A percentile compares a stretch with the other conserved stretches of the same genome.
These are phyloP conservation scores for Botryobasidium botryosum DNA, from an alignment of 768 basidiomycete genomes.

Conservation along the genomic window DNA sequence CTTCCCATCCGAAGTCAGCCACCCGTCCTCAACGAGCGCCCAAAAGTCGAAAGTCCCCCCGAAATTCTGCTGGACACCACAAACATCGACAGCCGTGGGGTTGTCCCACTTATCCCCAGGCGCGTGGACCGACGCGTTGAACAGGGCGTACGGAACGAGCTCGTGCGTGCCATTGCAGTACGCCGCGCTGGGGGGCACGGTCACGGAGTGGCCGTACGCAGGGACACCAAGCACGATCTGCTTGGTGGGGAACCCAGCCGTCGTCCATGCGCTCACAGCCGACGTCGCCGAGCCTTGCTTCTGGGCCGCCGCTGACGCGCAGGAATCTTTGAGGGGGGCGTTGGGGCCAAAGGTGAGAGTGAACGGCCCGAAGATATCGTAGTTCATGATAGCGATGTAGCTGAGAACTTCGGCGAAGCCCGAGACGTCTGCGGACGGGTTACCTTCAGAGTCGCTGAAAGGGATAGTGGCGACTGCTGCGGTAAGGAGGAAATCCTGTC, in stretches of 20 bases:
- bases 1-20: conserved; percentile 30
- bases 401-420: conserved; percentile 50
- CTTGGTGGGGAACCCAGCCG: conserved; percentile 57
- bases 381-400: conserved; percentile 87
- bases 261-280: conserved; percentile 53
- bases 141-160: conserved; percentile 38
- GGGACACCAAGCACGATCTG: conserved; percentile 81
- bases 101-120: conserved; percentile 43
- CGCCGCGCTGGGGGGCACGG: conserved; percentile 25
- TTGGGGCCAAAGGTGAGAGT: conserved; percentile 64
- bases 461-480: conserved; percentile 62
- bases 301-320: conserved; percentile 69
- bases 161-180: conserved; percentile 15
- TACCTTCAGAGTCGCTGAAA: conserved; percentile 44
- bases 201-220: conserved; percentile 14
- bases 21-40: conserved; percentile 41
- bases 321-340: conserved; percentile 65
- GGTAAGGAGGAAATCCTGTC: conserved; percentile 44
- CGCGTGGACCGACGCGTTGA: conserved; percentile 28
- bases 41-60: conserved; percentile 33
- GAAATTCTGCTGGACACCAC: conserved; percentile 35
- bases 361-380: conserved; percentile 73
- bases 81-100: conserved; percentile 34
- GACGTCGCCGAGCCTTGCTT: conserved; percentile 57
- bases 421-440: conserved; percentile 47